These are phyloP conservation scores for Suaeda aralocaspica DNA, from an alignment of 148 eudicot genomes.

Conservation along the genomic window DNA sequence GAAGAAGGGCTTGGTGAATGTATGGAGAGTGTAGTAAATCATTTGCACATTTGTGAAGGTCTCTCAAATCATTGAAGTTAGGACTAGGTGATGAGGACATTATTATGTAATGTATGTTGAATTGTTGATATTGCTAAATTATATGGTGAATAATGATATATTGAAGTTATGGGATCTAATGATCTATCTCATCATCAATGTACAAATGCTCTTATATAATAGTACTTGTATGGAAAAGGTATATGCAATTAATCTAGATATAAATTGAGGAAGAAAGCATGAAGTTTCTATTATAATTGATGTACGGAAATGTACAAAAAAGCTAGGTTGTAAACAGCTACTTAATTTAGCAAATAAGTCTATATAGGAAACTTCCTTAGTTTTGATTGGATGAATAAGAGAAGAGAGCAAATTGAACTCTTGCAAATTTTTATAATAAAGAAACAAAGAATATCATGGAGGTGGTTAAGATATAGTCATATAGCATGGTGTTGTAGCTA, in stretches of 20 bases:
- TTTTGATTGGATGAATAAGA: background rate
- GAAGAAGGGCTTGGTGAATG: constrained; percentile 33
- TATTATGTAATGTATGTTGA: too few species aligned
- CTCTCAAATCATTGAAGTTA: constrained; percentile 46
- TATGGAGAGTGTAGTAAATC: constrained; percentile 45
- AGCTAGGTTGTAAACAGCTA: constrained; percentile 24
- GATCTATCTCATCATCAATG: background rate
- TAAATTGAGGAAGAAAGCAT: background rate
- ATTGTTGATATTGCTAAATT: too few species aligned
- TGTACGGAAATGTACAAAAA: constrained; percentile 25
- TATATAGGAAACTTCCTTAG: constrained; percentile 14
- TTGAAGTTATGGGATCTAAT: too few species aligned
- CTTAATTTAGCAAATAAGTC: background rate
- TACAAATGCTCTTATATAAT: background rate
- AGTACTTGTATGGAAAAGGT: background rate
- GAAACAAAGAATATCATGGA: background rate
- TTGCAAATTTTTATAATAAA: background rate
- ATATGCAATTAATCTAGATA: background rate
- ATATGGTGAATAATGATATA: too few species aligned
- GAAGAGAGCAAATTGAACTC: background rate
- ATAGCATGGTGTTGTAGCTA: background rate
- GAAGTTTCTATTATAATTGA: constrained; percentile 19
- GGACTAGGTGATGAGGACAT: constrained; percentile 11
- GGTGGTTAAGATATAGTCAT: background rate
- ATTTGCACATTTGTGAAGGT: constrained; percentile 59